These are phyloP conservation scores for Phytophthora constricta DNA, from an alignment of 352 stramenopile species.

Conservation along the genomic window DNA sequence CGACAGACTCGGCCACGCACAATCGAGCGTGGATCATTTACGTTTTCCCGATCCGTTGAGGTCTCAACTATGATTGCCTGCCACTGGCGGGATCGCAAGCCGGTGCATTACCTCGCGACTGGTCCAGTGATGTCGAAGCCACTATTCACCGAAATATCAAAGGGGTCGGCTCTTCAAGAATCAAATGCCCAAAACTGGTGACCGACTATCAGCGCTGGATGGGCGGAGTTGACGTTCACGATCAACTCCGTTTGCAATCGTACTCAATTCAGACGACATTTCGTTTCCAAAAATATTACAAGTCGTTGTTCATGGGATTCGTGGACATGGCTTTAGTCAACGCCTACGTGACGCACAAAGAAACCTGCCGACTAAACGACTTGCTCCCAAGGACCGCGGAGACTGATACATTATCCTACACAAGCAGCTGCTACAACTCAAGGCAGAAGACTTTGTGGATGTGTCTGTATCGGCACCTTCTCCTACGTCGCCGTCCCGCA, in stretches of 20 bases:
- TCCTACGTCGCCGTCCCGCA: not conserved
- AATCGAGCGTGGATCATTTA: slow-evolving; percentile 26
- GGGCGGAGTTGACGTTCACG: slow-evolving; percentile 31
- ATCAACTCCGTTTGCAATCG: slow-evolving; percentile 26
- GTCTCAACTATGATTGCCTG: slow-evolving; percentile 21
- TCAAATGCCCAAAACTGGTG: slow-evolving; percentile 29
- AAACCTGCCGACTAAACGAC: not conserved
- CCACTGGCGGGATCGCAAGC: slow-evolving; percentile 41
- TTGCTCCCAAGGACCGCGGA: slow-evolving; percentile 4
- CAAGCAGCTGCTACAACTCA: slow-evolving; percentile 11
- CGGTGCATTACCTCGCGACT: slow-evolving; percentile 38
- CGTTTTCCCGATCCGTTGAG: slow-evolving; percentile 5
- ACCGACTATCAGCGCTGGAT: no score
- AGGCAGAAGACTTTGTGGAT: slow-evolving; percentile 15
- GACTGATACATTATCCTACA: not conserved
- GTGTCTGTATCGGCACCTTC: not conserved
- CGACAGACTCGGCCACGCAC: not conserved
- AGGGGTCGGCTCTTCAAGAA: not conserved
- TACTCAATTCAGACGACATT: slow-evolving; percentile 24
- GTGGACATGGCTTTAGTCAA: slow-evolving; percentile 31
- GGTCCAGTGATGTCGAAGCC: slow-evolving; percentile 15
- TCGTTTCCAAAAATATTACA: slow-evolving; percentile 30
- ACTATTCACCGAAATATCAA: slow-evolving; percentile 30
- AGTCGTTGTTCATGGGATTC: no score
- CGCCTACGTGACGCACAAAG: slow-evolving; percentile 23